phyloP scores from a whole-genome alignment of 2,329 filamentous ascomycete species.

The Epichloe scottii region DNA sequence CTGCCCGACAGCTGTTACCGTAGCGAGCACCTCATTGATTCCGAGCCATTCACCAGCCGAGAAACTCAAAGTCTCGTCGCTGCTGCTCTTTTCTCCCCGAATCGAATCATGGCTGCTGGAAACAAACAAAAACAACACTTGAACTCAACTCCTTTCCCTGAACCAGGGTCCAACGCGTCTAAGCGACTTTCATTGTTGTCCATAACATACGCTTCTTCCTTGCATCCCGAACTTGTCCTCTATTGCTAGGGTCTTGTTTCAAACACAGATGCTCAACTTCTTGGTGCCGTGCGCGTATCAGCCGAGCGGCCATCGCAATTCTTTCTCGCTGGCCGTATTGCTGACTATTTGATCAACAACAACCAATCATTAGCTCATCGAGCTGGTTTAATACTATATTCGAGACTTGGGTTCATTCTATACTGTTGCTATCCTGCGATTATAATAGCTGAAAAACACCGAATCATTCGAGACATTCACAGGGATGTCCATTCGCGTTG shows the following conservation, averaged over 20 bases:
- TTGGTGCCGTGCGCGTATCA: background rate
- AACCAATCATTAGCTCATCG: no score
- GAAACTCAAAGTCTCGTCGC: background rate
- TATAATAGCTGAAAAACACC: background rate
- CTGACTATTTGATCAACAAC: no score
- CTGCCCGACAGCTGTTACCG: conserved; percentile 1
- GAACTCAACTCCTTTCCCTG: background rate
- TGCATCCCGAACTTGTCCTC: background rate
- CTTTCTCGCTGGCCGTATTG: background rate
- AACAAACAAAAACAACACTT: background rate
- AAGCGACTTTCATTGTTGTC: background rate
- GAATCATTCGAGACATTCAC: background rate
- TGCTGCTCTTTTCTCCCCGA: background rate
- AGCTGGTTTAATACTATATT: background rate
- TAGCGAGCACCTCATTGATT: background rate
- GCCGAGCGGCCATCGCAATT: background rate
- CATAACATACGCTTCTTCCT: background rate
- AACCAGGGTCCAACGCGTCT: background rate
- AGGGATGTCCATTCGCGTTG: background rate
- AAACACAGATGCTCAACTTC: background rate
- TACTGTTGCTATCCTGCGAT: background rate
- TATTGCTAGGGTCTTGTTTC: background rate
- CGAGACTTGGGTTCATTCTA: background rate
- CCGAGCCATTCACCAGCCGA: background rate
- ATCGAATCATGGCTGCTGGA: background rate